phyloP scores from a whole-genome alignment of 208 protist species.

The Wallacemonas sp. region DNA sequence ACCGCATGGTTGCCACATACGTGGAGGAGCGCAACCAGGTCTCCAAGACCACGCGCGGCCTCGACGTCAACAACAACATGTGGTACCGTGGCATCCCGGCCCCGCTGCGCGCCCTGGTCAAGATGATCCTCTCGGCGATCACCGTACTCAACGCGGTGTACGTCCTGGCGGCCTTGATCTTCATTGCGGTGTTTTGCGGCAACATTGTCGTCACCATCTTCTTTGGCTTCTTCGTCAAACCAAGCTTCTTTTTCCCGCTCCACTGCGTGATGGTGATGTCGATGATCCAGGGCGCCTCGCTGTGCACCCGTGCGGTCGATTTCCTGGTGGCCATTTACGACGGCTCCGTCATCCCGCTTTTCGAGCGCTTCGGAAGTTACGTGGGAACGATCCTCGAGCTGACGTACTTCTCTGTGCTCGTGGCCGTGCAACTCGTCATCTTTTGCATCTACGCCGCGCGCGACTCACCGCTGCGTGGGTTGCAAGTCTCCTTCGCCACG shows the following conservation, averaged over 20 bases:
- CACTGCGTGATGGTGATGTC: conserved; percentile 47
- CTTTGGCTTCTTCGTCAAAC: conserved; percentile 58
- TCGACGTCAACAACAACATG: conserved; percentile 35
- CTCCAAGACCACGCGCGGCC: conserved; percentile 13
- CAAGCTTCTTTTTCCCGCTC: conserved; percentile 60
- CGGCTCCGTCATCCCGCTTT: conserved; percentile 48
- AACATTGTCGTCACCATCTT: conserved; percentile 56
- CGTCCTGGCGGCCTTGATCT: conserved; percentile 53
- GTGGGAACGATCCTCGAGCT: conserved; percentile 42
- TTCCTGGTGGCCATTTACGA: conserved; percentile 36
- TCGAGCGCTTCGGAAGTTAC: conserved; percentile 46
- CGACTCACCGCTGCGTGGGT: conserved; percentile 35
- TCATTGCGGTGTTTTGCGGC: conserved; percentile 42
- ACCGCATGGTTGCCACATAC: conserved; percentile 38
- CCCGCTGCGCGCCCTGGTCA: conserved; percentile 42
- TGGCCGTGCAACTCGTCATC: conserved; percentile 50
- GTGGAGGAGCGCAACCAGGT: conserved; percentile 16
- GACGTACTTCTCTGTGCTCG: conserved; percentile 38
- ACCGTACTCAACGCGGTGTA: conserved; percentile 47
- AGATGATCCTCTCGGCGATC: conserved; percentile 34
- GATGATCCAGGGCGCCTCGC: conserved; percentile 39
- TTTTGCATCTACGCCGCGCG: conserved; percentile 49
- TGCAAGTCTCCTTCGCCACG: conserved; percentile 63
- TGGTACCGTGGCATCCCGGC: conserved; percentile 55
- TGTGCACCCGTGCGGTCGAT: conserved; percentile 54